Conservation (phyloP, 164 flowering plant species). For the Stephania cephalantha region DNA sequence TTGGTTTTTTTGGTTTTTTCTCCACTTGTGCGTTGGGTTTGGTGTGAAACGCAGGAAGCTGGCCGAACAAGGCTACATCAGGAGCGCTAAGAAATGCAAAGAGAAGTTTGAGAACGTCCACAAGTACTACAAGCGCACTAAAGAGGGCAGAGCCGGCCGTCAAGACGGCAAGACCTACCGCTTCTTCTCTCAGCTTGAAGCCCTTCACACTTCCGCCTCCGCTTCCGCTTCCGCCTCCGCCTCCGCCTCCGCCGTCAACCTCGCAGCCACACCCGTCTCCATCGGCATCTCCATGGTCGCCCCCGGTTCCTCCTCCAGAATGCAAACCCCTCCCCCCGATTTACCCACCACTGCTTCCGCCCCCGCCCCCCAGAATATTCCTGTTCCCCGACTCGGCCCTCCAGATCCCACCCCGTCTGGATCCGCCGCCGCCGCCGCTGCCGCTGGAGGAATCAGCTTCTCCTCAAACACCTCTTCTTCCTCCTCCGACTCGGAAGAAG, state of each 20-base stretch:
- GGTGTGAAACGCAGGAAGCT: constrained; percentile 44
- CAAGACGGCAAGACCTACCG: constrained; percentile 66
- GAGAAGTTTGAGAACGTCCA: constrained; percentile 75
- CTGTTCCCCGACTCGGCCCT: constrained; percentile 6
- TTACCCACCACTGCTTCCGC: constrained; percentile 5
- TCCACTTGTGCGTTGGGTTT: background rate
- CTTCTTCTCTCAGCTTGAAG: constrained; percentile 57
- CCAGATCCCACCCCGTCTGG: constrained; percentile 13
- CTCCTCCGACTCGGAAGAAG: constrained; percentile 32
- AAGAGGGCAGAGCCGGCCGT: constrained; percentile 60
- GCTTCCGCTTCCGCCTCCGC: background rate
- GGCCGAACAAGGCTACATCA: constrained; percentile 45
- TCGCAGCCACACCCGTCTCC: constrained; percentile 5
- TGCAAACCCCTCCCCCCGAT: constrained; percentile 3
- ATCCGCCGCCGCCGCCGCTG: constrained; percentile 2
- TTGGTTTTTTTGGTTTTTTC: background rate
- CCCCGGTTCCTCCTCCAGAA: constrained; percentile 6
- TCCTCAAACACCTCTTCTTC: constrained; percentile 43
- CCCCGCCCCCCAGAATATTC: background rate
- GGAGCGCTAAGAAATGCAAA: constrained; percentile 65
- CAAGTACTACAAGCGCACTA: constrained; percentile 66
- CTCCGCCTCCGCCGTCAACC: background rate
- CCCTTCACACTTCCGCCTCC: constrained; percentile 33
- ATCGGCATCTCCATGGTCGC: constrained; percentile 15
- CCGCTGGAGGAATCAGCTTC: constrained; percentile 35